These are phyloP conservation scores for Kwoniella newhampshirensis DNA, from an alignment of 768 basidiomycete species.

Conservation along the genomic window DNA sequence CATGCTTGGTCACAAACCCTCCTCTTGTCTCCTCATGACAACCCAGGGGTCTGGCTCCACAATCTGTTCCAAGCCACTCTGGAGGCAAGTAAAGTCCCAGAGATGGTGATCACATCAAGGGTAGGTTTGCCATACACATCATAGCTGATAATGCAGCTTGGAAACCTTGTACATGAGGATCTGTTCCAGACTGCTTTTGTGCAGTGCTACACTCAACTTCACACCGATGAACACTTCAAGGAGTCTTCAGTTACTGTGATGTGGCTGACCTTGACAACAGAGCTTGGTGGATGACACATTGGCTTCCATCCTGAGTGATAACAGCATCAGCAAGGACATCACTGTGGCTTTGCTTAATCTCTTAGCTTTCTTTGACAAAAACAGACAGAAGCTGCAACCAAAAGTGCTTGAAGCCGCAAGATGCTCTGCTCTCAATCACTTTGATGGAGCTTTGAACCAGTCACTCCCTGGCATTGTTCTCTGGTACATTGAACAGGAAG, in stretches of 20 bases:
- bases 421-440: constrained; percentile 30
- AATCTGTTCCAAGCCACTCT: constrained; percentile 43
- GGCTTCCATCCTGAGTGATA: constrained; percentile 22
- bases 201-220: constrained; percentile 39
- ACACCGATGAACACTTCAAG: constrained; percentile 31
- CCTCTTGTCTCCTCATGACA: constrained; percentile 31
- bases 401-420: constrained; percentile 32
- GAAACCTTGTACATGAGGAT: constrained; percentile 35
- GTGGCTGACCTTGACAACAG: constrained; percentile 11
- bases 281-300: constrained; percentile 28
- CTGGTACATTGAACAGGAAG: constrained; percentile 43
- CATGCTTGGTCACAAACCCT: constrained; percentile 41
- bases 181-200: constrained; percentile 47
- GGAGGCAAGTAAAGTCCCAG: constrained; percentile 34
- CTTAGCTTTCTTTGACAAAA: constrained; percentile 42
- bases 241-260: constrained; percentile 10
- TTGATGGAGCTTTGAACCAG: constrained; percentile 32
- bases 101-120: constrained; percentile 36
- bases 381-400: constrained; percentile 21
- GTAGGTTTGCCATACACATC: constrained; percentile 18
- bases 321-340: constrained; percentile 26
- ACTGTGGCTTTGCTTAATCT: constrained; percentile 31
- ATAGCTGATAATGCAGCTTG: constrained; percentile 33
- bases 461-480: constrained; percentile 35
- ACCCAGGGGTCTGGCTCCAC: constrained; percentile 31